These are phyloP conservation scores for Drechmeria coniospora DNA, from an alignment of 2,329 filamentous ascomycete genomes.

Conservation along the genomic window DNA sequence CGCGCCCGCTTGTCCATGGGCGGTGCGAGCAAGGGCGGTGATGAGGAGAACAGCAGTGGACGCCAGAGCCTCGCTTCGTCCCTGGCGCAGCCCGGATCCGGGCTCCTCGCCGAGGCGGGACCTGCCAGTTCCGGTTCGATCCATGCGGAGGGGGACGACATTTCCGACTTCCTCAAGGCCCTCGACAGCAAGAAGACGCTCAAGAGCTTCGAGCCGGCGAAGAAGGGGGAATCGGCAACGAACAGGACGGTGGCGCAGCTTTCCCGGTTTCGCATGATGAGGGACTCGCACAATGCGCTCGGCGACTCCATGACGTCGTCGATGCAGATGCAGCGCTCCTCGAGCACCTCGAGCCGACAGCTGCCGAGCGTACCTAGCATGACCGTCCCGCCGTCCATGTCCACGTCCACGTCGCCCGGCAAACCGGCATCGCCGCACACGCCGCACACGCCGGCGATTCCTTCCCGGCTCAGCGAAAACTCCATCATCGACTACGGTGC, in stretches of 20 bases:
- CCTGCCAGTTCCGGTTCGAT: constrained; percentile 51
- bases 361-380: constrained; percentile 48
- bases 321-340: constrained; percentile 67
- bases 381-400: constrained; percentile 58
- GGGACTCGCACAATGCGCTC: constrained; percentile 73
- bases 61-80: constrained; percentile 61
- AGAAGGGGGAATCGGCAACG: constrained; percentile 52
- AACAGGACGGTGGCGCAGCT: constrained; percentile 67
- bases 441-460: constrained; percentile 84
- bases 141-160: constrained; percentile 74
- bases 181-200: constrained; percentile 81
- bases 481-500: constrained; percentile 41
- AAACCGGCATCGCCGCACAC: constrained; percentile 84
- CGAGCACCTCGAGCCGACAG: constrained; percentile 52
- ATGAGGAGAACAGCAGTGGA: constrained; percentile 69
- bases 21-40: constrained; percentile 47
- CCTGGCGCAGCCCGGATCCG: constrained; percentile 58
- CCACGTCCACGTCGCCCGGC: constrained; percentile 74
- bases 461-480: constrained; percentile 83
- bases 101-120: constrained; percentile 56
- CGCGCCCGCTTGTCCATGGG: constrained; percentile 64
- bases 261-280: constrained; percentile 75
- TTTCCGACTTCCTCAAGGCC: constrained; percentile 81
- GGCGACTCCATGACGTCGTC: constrained; percentile 92
- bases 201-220: constrained; percentile 56